Base-by-base conservation (phyloP, 2,329 filamentous ascomycete species). In the Trichoderma endophyticum region DNA sequence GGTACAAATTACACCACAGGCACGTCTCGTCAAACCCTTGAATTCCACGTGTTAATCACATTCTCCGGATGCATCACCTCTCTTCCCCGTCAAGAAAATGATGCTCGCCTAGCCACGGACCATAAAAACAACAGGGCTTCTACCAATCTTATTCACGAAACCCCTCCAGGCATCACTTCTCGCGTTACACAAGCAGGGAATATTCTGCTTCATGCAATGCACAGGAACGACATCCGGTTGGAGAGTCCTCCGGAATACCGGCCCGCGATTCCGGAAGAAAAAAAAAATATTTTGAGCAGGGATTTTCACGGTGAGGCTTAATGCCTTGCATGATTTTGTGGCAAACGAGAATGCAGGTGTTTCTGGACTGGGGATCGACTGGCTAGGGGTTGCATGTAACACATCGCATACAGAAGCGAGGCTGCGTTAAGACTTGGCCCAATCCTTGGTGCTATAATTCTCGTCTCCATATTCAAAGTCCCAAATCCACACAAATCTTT, bases 211-310 rank as follows among this genome's bases (percentile, higher is more conserved):
- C 66, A 61, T 70, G 67, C 67, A 70, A 70, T 70, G 67, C 67
- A 70, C 67, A 70, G 67, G 67, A 70, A 70, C 57, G 43, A 61
- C 18, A 62, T 70, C 67, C 67, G 67, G 39, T 62, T 70, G 67
- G 67, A 70, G 67, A 70, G 57, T 34, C 21, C n/a, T 62, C n/a
- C 57, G 67, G 67, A 70, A 70, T 18, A 11, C 24, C 67, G 57
- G 67, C 21, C 67, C 67, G 57, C 6, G 21, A 43, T 61, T 59
- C 57, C 54, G 57, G 57, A 43, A 3, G 28, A 61, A 54, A 70
- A 69, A 69, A 56, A 30, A 30, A 9, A 12, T 12, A 24, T 15
- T 7, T 43, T n/a, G 24, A 67, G 12, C 64, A 67, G 36, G 64
- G 64, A 66, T 67, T 30, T 18, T 21, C 15, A 34, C 9, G 15